Percentiles rank a stretch among this genome's conserved stretches.
Evolutionary conservation across 306 rosid species (phyloP).

Genomic region (Casuarina equisetifolia): DNA sequence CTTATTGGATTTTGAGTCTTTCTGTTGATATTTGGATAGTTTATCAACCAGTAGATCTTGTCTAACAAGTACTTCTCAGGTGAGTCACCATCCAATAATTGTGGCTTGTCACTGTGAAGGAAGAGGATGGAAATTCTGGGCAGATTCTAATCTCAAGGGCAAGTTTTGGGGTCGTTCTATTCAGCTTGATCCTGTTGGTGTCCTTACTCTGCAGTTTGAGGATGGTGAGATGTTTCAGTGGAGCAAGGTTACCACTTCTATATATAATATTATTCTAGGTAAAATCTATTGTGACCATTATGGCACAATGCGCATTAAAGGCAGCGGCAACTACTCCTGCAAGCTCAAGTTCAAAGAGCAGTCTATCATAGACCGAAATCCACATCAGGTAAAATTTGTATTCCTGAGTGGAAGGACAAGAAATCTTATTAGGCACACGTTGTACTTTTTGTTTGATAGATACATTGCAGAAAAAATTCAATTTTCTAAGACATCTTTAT

Average conservation of each 20-base stretch:
- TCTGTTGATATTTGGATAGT: conserved; percentile 7
- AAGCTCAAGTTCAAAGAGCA: conserved; percentile 98
- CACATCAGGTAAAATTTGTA: conserved; percentile 78
- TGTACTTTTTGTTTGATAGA: conserved; percentile 12
- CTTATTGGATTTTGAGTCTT: conserved; percentile 20
- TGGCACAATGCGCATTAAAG: conserved; percentile 97
- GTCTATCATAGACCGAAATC: conserved; percentile 91
- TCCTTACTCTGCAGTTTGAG: conserved; percentile 87
- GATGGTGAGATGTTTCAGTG: conserved; percentile 91
- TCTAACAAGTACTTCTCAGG: conserved; percentile 68
- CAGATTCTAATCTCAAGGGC: conserved; percentile 95
- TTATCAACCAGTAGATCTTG: conserved; percentile 27
- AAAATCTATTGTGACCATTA: conserved; percentile 96
- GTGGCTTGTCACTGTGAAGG: conserved; percentile 99
- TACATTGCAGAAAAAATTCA: neutral
- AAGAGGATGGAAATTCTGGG: conserved; percentile 94
- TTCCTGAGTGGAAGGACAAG: conserved; percentile 14
- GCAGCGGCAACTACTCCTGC: conserved; percentile 91
- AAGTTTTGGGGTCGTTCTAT: conserved; percentile 99
- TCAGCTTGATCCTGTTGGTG: conserved; percentile 95
- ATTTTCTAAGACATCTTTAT: neutral
- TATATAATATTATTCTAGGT: conserved; percentile 92
- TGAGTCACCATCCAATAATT: conserved; percentile 96
- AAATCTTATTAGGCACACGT: conserved; percentile 1
- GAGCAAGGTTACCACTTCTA: conserved; percentile 99